Evolutionary conservation across 306 rosid genomes (phyloP), one percentile per base, ranked within the genome.

Genomic region (Quercus mongolica): DNA sequence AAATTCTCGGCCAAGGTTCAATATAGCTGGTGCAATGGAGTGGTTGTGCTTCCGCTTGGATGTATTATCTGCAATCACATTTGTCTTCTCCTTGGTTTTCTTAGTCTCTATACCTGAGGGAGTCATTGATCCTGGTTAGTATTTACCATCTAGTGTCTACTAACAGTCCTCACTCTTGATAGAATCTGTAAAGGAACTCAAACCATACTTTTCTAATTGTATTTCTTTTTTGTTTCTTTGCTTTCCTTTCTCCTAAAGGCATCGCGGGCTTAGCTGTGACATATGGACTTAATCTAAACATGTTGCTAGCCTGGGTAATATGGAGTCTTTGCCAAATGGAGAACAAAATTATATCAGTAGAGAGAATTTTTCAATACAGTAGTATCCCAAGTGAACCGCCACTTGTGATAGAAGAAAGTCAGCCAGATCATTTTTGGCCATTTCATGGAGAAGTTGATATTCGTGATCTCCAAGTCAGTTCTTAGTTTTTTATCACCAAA

Each of bases 381-480:
- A 65, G 74, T 11, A 76, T 89, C 31, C 89, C 92, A 23, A 89
- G 91, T 74, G 98, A 94, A 83, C 94, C 98, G 63, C 96, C 94
- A 30, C 85, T 92, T 61, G 86, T 92, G 0, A 76, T 84, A 3
- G 86, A 90, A 80, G 90, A 89, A 30, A 88, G 82, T 17, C 87
- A 65, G 25, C 98, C 89, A 2, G 88, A 41, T 41, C 46, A 41
- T 8, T 8, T 8, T 41, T 41, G 46, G 46, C 46, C 46, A 41
- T 8, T 3, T 8, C 11, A 41, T 8, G 46, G 46, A 41, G 46
- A 41, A 41, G 46, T 41, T 41, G 46, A 41, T 41, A 41, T 41
- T 41, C 46, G 1, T 41, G 46, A 41, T 41, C 46, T 41, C 3
- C 46, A 41, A 8, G 46, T 41, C 46, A 41, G 46, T 41, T 41